Evolutionary conservation across 2,329 filamentous ascomycete genomes (phyloP).

Genomic region (Claviceps africana): DNA sequence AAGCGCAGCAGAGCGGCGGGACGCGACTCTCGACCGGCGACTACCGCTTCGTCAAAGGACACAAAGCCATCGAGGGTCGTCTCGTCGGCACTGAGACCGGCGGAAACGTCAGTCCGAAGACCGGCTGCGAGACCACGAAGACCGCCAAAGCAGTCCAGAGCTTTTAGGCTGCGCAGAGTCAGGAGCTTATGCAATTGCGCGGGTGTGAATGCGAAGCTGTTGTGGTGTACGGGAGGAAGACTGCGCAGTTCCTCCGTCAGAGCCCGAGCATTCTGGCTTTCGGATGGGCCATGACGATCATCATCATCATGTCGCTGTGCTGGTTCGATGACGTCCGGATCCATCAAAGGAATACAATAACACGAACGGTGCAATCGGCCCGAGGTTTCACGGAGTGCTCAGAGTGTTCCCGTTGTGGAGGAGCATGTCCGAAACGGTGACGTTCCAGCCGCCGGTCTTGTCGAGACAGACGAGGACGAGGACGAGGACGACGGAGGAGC

Average conservation of each 20-base stretch:
- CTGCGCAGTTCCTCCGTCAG: slow-evolving; percentile 13
- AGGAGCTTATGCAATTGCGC: slow-evolving; percentile 39
- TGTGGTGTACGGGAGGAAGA: slow-evolving; percentile 17
- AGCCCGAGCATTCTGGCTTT: slow-evolving; percentile 6
- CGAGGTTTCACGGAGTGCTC: background rate
- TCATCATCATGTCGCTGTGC: slow-evolving; percentile 4
- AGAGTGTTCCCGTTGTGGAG: background rate
- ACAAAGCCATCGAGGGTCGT: slow-evolving; percentile 28
- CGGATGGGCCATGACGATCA: slow-evolving; percentile 2
- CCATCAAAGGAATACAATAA: slow-evolving; percentile 2
- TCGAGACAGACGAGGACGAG: background rate
- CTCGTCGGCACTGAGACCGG: slow-evolving; percentile 38
- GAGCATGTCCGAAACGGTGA: background rate
- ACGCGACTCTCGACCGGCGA: slow-evolving; percentile 21
- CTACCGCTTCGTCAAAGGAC: slow-evolving; percentile 34
- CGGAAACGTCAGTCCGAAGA: slow-evolving; percentile 31
- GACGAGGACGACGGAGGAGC: background rate
- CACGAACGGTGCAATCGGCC: background rate
- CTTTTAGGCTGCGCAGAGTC: slow-evolving; percentile 33
- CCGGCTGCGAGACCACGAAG: slow-evolving; percentile 36
- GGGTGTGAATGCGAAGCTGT: slow-evolving; percentile 40
- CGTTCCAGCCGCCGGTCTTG: background rate
- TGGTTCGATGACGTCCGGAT: slow-evolving; percentile 1
- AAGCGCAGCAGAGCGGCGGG: slow-evolving; percentile 10
- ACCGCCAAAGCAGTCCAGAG: slow-evolving; percentile 38